Evolutionary conservation across 192 early-diverging fungal species (phyloP), one percentile per base, ranked within the genome.

Genomic region (Coemansia javaensis): DNA sequence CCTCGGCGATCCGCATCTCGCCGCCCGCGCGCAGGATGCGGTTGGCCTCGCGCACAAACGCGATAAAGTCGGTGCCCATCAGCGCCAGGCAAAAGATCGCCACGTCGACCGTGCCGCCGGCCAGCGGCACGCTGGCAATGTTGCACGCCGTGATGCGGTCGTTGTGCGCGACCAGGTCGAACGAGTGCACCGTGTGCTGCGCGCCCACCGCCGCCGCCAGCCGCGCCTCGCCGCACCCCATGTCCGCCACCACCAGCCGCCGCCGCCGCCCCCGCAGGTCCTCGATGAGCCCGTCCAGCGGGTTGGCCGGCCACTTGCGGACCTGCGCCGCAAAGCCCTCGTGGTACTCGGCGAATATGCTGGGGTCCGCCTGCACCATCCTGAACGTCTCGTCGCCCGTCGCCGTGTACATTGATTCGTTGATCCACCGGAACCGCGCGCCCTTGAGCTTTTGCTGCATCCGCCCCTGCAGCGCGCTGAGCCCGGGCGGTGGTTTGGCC

Each of bases 211-310:
- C 64, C 33, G 81, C 79, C 1, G 88, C 88, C 56, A 99, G 78
- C 65, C 82, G 84, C 11, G 91, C 96, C 59, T 96, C 96, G 20
- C 96, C 96, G 51, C 96, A 99, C 14, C 96, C 96, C 64, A 99
- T 72, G 75, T 99, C 96, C 1, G 88, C 93, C 33, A 98, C 71
- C 13, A 63, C 59, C n/a, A 53, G 38, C 14, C 36, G 58, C 27
- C 32, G n/a, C 27, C 32, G n/a, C 17, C 56, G 41, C 20, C 25
- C 32, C 33, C 59, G 59, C 17, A 98, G 60, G 44, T 87, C 63
- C 2, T 71, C 50, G 50, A 94, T 86, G 50, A 91, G 84, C 6
- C 88, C 59, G 56, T 97, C 90, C 2, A 97, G 85, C 1, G 96
- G 96, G 59, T 99, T 99, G 17, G 76, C 75, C 1, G 94, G 94